Evolutionary conservation across 1,139 yeast genomes (phyloP).

Genomic region (Magnusiomyces ingens): DNA sequence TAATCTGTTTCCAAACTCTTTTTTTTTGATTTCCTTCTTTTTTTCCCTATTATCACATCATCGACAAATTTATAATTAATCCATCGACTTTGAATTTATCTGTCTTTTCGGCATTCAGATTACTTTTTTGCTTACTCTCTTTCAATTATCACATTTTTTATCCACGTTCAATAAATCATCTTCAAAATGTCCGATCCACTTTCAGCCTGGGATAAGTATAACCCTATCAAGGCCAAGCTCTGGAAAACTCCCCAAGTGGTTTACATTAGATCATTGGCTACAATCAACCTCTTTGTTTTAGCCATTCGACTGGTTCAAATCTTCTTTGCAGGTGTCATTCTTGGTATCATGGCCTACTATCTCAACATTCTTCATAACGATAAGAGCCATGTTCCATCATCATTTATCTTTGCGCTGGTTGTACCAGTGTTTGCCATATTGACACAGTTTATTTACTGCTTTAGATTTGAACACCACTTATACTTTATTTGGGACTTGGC

Average conservation of each 20-base stretch:
- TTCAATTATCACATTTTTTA: no score
- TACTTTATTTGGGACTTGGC: constrained; percentile 28
- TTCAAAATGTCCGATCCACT: neutral
- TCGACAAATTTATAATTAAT: no score
- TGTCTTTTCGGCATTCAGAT: no score
- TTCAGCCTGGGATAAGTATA: neutral
- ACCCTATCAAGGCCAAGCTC: neutral
- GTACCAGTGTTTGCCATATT: constrained; percentile 25
- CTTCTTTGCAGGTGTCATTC: constrained; percentile 30
- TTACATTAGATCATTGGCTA: constrained; percentile 16
- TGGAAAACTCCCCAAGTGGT: neutral
- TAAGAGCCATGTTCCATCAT: constrained; percentile 19
- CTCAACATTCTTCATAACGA: constrained; percentile 21
- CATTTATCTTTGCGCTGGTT: constrained; percentile 26
- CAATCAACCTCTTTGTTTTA: constrained; percentile 28
- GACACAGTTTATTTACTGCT: constrained; percentile 30
- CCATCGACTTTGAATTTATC: no score
- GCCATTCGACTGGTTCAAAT: constrained; percentile 28
- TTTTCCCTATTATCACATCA: no score
- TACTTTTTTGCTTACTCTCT: no score
- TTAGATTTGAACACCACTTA: constrained; percentile 23
- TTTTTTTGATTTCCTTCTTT: no score
- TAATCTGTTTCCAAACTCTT: no score
- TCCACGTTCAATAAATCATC: no score
- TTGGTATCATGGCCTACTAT: constrained; percentile 29